Evolutionary conservation across 768 basidiomycete genomes (phyloP).

Genomic region (Pluteus cervinus): DNA sequence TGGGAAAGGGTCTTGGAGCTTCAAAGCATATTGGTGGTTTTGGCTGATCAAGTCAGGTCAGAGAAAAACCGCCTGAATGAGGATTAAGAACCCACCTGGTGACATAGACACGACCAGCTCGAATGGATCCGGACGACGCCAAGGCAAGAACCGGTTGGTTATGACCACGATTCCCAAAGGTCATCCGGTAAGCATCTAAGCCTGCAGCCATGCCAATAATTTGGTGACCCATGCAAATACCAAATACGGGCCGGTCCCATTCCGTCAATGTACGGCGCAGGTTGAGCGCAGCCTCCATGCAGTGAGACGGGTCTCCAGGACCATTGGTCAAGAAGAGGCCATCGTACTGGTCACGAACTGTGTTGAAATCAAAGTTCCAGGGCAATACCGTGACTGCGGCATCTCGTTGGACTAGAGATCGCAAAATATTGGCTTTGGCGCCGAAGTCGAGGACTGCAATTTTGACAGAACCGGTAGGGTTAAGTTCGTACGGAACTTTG

Average conservation of each 20-base stretch:
- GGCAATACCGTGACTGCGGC: constrained; percentile 94
- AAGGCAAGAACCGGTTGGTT: constrained; percentile 97
- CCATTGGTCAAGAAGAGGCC: constrained; percentile 97
- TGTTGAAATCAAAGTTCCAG: constrained; percentile 97
- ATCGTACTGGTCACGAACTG: constrained; percentile 84
- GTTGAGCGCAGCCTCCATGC: constrained; percentile 77
- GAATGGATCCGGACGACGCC: constrained; percentile 90
- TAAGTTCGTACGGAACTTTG: constrained; percentile 75
- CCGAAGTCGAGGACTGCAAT: constrained; percentile 98
- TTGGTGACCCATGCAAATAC: constrained; percentile 99
- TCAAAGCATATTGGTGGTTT: constrained; percentile 99
- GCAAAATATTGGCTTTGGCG: constrained; percentile 94
- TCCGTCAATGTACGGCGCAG: constrained; percentile 78
- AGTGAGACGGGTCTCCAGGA: constrained; percentile 89
- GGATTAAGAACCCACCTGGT: constrained; percentile 56
- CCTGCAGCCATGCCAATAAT: constrained; percentile 97
- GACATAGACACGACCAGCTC: constrained; percentile 94
- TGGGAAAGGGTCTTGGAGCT: constrained; percentile 92
- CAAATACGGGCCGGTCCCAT: constrained; percentile 93
- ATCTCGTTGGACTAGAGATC: constrained; percentile 84
- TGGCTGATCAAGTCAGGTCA: constrained; percentile 41
- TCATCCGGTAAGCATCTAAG: constrained; percentile 96
- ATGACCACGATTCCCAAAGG: constrained; percentile 98
- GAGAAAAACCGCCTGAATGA: neutral
- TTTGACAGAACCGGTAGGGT: constrained; percentile 80